Evolutionary conservation across 768 basidiomycete species (phyloP), one percentile per base, ranked within the genome.

Genomic region (Paxillus involutus): DNA sequence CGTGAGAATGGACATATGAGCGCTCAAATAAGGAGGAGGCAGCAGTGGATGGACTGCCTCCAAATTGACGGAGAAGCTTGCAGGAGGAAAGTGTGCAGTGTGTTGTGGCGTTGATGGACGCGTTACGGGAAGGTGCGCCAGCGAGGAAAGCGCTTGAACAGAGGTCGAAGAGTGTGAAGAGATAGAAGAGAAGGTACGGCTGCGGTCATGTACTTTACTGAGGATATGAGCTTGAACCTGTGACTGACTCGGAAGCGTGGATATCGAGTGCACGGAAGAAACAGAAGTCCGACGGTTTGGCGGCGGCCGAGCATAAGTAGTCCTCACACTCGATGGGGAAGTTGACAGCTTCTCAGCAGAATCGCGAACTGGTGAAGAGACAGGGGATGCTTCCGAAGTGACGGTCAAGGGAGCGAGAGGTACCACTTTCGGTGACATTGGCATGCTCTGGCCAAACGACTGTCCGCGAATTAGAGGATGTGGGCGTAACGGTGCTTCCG

Each of bases 391-490:
- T 55, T 81, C 80, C 17, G 81, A 74, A 9, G 81, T 79, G 42
- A 85, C 79, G 2, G 84, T 83, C 48, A 89, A 75, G 35, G 88
- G 86, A 9, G 81, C 75, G 13, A 86, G 73, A 73, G 73, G 70
- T 3, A 77, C 71, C 40, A 82, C 80, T 64, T 81, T 75, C 51
- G 71, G 61, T 48, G 71, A 54, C 53, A 67, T 64, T 2, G 66
- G 57, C 24, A 65, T 48, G 40, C 68, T 68, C 42, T 72, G 77
- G 6, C 85, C 83, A 54, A 80, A 82, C 0, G 88, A 88, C 57
- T 84, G 78, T 9, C 87, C 88, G 51, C 89, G 84, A 58, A 91
- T 89, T 48, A 91, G 77, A 7, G 88, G 89, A 63, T 91, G 89
- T 0, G 87, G 88, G 14, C 86, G 85, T 47, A 87, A 58, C 6